Conservation (phyloP, 768 basidiomycete genomes). For the Serendipita sp. region DNA sequence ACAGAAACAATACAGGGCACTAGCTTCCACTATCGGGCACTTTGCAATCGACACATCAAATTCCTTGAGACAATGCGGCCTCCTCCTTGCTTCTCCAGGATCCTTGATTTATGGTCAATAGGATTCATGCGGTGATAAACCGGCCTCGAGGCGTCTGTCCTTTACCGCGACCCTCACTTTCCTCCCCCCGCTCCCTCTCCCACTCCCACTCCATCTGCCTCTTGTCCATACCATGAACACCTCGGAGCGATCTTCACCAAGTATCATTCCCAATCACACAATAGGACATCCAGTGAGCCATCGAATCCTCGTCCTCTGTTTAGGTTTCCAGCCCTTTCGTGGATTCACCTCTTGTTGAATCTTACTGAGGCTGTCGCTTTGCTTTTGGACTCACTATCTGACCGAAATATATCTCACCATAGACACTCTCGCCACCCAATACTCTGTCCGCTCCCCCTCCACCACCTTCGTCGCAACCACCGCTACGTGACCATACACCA, state of each 20-base stretch:
- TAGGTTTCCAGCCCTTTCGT: too few relatives aligned
- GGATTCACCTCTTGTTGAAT: too few relatives aligned
- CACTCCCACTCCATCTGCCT: background rate
- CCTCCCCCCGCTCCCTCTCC: background rate
- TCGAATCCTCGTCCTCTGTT: too few relatives aligned
- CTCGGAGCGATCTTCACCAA: background rate
- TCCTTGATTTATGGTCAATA: too few relatives aligned
- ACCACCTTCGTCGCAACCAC: background rate
- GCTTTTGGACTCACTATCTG: too few relatives aligned
- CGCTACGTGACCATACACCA: too few relatives aligned
- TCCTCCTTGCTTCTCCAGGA: too few relatives aligned
- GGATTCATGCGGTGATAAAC: background rate
- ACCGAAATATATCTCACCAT: background rate
- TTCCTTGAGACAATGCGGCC: too few relatives aligned
- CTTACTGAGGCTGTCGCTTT: too few relatives aligned
- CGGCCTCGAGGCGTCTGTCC: background rate
- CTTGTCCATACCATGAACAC: background rate
- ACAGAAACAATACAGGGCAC: too few relatives aligned
- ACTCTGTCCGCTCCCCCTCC: background rate
- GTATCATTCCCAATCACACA: background rate
- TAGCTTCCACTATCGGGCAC: too few relatives aligned
- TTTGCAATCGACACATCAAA: too few relatives aligned
- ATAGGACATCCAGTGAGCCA: background rate
- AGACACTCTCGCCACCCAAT: background rate
- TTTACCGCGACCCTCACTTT: background rate